Conservation (phyloP, 371 early-diverging fungal species). For the Apophysomyces sp. region DNA sequence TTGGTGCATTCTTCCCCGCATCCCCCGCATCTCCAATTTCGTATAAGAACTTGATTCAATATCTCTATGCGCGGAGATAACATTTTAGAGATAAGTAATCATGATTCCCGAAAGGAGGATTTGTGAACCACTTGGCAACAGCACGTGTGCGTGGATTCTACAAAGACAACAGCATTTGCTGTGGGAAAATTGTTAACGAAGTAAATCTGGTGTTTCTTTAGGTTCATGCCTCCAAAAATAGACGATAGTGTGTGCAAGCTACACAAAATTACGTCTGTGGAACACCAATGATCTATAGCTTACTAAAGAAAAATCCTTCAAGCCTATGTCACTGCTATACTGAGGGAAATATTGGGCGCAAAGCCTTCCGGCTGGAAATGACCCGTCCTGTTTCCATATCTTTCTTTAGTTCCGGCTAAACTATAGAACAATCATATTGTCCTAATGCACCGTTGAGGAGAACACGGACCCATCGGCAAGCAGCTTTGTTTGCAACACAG, state of each 20-base stretch:
- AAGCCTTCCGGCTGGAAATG: background rate
- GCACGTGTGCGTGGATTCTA: background rate
- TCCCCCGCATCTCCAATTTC: background rate
- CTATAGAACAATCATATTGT: no score
- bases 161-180: background rate
- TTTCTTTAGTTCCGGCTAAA: no score
- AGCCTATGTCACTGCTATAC: background rate
- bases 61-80: background rate
- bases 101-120: background rate
- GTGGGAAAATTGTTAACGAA: background rate
- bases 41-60: background rate
- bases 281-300: background rate
- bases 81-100: background rate
- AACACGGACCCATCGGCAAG: background rate
- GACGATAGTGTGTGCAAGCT: background rate
- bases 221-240: background rate
- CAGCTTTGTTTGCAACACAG: background rate
- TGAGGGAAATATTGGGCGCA: background rate
- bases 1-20: slow-evolving; percentile 1
- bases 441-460: background rate
- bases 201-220: background rate
- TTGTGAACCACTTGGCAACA: background rate
- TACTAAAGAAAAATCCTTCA: background rate
- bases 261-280: background rate
- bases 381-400: background rate